Base-by-base conservation (phyloP, 352 stramenopile species). In the Lagenidium giganteum region DNA sequence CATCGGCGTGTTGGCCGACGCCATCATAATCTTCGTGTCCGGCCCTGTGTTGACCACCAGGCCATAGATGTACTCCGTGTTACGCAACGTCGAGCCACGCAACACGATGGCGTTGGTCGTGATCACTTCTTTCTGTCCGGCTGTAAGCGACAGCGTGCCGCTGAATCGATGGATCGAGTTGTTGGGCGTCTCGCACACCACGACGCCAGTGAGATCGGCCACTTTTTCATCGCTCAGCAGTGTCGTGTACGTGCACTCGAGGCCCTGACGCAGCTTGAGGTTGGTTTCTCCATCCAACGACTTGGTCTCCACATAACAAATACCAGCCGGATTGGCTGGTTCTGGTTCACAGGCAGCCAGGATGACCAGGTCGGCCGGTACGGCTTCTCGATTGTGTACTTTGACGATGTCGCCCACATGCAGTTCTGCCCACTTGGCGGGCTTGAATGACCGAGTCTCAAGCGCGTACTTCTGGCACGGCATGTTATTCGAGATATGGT, bases 261-360 rank as follows among this genome's bases (percentile, higher is more conserved):
- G 47, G 24, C 78, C 83, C 39, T 95, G 72, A 18, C 88, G 64
- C 1, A 95, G 70, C 65, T 97, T 97, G 5, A 97, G 57, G 43
- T 97, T 97, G 6, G 89, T 97, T 52, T 97, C 89, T 25, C 89
- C 89, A 47, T 97, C 89, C 17, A 97, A 64, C 11, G 83, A 95
- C 36, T 95, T 93, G 32, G 89, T 97, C 64, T 96, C 83, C 18
- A 96, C 86, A 44, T 95, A 96, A 49, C 82, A 95, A 33, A 94
- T 90, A 1, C 88, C 87, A 1, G 65, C 64, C 0, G 87, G 83
- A 33, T 80, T 71, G 1, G 52, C 45, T 2, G 70, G 61, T 13
- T 95, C 77, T 0, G 82, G 76, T 38, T 97, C 87, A 37, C 65
- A 82, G 6, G 72, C 77, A 5, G 62, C 78, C 5, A 97, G 55